phyloP scores from a whole-genome alignment of 2,329 filamentous ascomycete genomes.

The Herpotrichia juniperi region DNA sequence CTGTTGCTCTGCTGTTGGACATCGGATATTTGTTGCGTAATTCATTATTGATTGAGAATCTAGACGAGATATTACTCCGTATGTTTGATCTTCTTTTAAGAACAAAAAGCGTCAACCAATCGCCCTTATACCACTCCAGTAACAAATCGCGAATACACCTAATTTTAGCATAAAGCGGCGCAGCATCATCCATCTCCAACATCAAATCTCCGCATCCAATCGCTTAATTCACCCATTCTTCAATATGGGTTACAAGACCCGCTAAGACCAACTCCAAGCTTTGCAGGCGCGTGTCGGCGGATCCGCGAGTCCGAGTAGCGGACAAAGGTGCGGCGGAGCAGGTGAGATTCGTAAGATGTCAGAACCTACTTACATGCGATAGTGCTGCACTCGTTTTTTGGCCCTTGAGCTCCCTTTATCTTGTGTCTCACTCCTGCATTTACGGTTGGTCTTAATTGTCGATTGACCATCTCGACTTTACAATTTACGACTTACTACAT shows the following conservation, averaged over 20 bases:
- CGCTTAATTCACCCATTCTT: background rate
- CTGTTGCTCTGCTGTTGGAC: too few species aligned
- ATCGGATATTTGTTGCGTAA: too few species aligned
- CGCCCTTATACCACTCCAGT: too few species aligned
- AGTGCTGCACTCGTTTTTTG: background rate
- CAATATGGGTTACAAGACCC: background rate
- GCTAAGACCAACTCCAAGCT: background rate
- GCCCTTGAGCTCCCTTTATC: background rate
- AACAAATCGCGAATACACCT: too few species aligned
- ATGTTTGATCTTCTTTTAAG: too few species aligned
- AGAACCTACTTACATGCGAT: background rate
- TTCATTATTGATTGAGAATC: too few species aligned
- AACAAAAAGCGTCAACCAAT: too few species aligned
- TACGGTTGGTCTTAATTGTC: background rate
- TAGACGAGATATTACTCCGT: too few species aligned
- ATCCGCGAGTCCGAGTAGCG: background rate
- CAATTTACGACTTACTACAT: background rate
- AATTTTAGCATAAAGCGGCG: background rate
- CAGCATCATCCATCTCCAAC: too few species aligned
- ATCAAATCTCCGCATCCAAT: background rate
- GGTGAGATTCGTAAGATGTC: background rate
- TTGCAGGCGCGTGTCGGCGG: background rate
- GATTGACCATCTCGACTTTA: background rate
- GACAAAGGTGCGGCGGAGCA: background rate
- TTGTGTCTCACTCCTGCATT: too few species aligned